Evolutionary conservation across 2,329 filamentous ascomycete genomes (phyloP), one percentile per base, ranked within the genome.

Genomic region (Xylaria sp.): DNA sequence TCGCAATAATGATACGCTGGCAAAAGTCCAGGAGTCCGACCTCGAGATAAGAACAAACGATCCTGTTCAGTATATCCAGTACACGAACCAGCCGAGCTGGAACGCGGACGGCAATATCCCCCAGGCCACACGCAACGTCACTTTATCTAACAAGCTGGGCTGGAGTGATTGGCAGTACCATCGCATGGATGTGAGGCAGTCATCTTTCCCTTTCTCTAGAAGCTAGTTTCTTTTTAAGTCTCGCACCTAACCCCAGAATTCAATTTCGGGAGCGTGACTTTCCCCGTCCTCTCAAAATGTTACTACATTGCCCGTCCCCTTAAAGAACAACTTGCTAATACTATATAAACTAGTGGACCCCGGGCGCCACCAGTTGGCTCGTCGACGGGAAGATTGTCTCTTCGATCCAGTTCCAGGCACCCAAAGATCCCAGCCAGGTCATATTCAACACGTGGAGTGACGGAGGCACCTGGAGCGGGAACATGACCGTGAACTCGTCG

Each of bases 361-460:
- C 2, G 78, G 81, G 22, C 74, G 56, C 79, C 29, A 83, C 77
- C 55, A 82, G 78, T 53, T 87, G 84, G 84, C 86, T 80, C 69
- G 76, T 86, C 39, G 80, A 86, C 73, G 80, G 80, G 3, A 73
- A 79, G 63, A 75, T 82, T 68, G 79, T 81, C 36, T 78, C 81
- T 1, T 77, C 76, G 2, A 85, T 85, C 66, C 79, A 77, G 13
- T 85, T 85, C 73, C 82, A 83, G 50, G 82, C 84, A 15, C 84
- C 84, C 0, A 77, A 79, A 13, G 80, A 82, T 65, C 77, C 80
- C n/a, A 80, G 79, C 38, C 80, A 77, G 45, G 75, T 86, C 42
- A 80, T 84, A 45, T 79, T 86, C 73, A 86, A 86, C 72, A 79
- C 82, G 73, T 86, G 84, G 84, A 82, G 81, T 62, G 82, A 86